These are phyloP conservation scores for Sclerotinia spermophila DNA, from an alignment of 2,329 filamentous ascomycete genomes.

Conservation along the genomic window DNA sequence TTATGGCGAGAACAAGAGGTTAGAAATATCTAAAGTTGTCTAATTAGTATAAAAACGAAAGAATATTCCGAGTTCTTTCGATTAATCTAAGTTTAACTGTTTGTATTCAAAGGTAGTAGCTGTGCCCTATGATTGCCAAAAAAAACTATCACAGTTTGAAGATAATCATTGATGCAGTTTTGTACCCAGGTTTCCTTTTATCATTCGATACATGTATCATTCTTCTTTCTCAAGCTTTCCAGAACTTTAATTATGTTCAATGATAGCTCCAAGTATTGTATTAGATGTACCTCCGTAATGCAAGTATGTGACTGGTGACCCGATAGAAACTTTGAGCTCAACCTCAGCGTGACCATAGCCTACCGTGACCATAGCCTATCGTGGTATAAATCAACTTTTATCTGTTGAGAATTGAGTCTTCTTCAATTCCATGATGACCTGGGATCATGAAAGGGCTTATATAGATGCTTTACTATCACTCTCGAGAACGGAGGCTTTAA, in stretches of 20 bases:
- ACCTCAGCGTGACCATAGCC: neutral
- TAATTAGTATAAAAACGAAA: neutral
- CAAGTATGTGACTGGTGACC: neutral
- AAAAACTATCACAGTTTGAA: rapidly evolving
- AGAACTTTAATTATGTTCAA: rapidly evolving
- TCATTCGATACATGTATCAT: neutral
- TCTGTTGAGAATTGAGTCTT: neutral
- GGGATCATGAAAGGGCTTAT: rapidly evolving
- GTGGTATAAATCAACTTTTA: neutral
- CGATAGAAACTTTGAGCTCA: neutral
- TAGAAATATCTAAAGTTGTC: neutral
- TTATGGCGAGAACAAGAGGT: neutral
- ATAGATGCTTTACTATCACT: rapidly evolving
- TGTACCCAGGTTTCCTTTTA: neutral
- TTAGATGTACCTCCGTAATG: neutral
- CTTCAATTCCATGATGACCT: neutral
- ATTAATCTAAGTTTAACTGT: neutral
- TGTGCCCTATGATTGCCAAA: rapidly evolving
- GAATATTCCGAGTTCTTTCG: rapidly evolving
- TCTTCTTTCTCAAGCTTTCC: rapidly evolving
- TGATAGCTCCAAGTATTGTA: rapidly evolving
- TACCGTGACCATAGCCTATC: neutral
- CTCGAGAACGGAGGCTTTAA: rapidly evolving
- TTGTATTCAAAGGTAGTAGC: neutral
- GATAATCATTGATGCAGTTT: neutral